A percentile compares a stretch with the other conserved stretches of the same genome.
Conservation (phyloP, 2,329 filamentous ascomycete species). For the Hymenoscyphus fraxineus region DNA sequence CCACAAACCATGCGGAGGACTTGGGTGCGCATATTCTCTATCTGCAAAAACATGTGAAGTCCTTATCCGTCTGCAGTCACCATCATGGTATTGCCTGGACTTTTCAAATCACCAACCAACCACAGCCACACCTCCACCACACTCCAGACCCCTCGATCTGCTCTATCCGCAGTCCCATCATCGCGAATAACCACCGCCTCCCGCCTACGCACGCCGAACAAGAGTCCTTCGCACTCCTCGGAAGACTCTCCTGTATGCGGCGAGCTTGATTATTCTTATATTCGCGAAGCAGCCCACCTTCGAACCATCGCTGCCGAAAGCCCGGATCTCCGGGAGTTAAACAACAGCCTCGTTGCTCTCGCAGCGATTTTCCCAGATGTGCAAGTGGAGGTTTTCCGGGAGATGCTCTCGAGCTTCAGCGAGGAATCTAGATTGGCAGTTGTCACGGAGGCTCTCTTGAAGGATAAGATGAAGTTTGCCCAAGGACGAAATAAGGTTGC, state of each 20-base stretch:
- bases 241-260: slow-evolving; percentile 17
- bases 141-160: slow-evolving; percentile 33
- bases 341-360: slow-evolving; percentile 64
- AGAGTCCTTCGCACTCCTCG: slow-evolving; percentile 10
- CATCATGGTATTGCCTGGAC: slow-evolving; percentile 48
- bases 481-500: slow-evolving; percentile 60
- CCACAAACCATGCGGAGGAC: neutral
- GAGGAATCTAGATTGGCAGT: slow-evolving; percentile 73
- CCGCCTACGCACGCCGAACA: slow-evolving; percentile 18
- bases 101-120: slow-evolving; percentile 44
- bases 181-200: slow-evolving; percentile 24
- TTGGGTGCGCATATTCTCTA: slow-evolving; percentile 1
- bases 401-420: slow-evolving; percentile 72
- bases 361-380: slow-evolving; percentile 73
- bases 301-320: slow-evolving; percentile 45
- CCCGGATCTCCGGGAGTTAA: slow-evolving; percentile 65
- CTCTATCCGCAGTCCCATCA: slow-evolving; percentile 27
- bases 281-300: slow-evolving; percentile 55
- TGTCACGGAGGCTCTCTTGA: slow-evolving; percentile 72
- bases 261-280: slow-evolving; percentile 39
- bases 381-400: slow-evolving; percentile 77
- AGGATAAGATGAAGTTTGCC: slow-evolving; percentile 66
- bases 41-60: slow-evolving; percentile 26
- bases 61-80: slow-evolving; percentile 25
- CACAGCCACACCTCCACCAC: neutral